Conservation (phyloP, 148 eudicot genomes). For the Selenicereus undatus region DNA sequence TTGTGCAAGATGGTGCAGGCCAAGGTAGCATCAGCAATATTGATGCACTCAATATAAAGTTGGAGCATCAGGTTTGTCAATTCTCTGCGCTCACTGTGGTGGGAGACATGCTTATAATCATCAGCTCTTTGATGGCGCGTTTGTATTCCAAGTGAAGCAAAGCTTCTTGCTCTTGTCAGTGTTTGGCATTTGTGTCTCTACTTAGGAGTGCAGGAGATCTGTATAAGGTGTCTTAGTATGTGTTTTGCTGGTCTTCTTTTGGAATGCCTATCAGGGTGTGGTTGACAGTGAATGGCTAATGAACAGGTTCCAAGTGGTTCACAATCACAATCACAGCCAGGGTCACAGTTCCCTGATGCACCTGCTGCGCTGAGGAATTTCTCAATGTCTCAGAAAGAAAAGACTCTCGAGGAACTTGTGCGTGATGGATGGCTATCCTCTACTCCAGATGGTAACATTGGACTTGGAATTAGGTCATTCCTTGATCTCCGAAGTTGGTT, state of each 20-base stretch:
- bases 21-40: slow-evolving; percentile 66
- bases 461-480: slow-evolving; percentile 88
- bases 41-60: slow-evolving; percentile 59
- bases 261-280: slow-evolving; percentile 4
- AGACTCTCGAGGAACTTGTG: slow-evolving; percentile 66
- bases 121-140: background rate
- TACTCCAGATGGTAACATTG: slow-evolving; percentile 57
- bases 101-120: background rate
- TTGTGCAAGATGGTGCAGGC: slow-evolving; percentile 63
- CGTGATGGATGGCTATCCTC: slow-evolving; percentile 78
- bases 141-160: background rate
- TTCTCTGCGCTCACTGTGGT: background rate
- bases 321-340: slow-evolving; percentile 32
- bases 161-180: background rate
- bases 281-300: slow-evolving; percentile 16
- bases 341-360: slow-evolving; percentile 47
- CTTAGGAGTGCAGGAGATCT: background rate
- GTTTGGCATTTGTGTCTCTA: background rate
- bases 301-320: slow-evolving; percentile 46
- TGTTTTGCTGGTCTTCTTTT: background rate
- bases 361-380: slow-evolving; percentile 79
- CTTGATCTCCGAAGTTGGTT: slow-evolving; percentile 98
- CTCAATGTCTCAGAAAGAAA: slow-evolving; percentile 87
- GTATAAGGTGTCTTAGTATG: background rate
- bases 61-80: slow-evolving; percentile 69